These are phyloP conservation scores for Gossypium turneri DNA, from an alignment of 345 rosid genomes.

Conservation along the genomic window DNA sequence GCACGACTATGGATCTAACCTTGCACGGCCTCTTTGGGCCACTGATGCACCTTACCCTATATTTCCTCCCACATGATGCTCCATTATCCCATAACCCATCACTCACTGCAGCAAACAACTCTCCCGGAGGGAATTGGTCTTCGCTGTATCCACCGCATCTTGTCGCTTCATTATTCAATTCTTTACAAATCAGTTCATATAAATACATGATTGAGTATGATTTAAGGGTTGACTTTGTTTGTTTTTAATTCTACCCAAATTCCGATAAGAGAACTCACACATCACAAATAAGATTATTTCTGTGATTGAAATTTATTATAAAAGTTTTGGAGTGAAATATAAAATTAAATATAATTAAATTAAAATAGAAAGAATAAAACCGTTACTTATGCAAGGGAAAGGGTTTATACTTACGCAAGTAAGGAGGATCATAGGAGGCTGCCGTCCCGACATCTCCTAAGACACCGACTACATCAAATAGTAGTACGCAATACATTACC, in stretches of 20 bases:
- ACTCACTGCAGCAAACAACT: constrained; percentile 24
- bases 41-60: constrained; percentile 34
- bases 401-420: constrained; percentile 21
- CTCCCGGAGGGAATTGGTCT: constrained; percentile 28
- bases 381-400: background rate
- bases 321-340: too few relatives aligned
- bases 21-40: constrained; percentile 33
- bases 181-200: too few relatives aligned
- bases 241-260: too few relatives aligned
- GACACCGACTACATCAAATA: background rate
- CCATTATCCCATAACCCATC: constrained; percentile 41
- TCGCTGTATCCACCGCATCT: constrained; percentile 22
- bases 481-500: background rate
- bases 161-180: constrained; percentile 22
- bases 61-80: constrained; percentile 29
- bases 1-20: constrained; percentile 13
- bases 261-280: too few relatives aligned
- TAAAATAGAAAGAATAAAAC: too few relatives aligned
- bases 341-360: too few relatives aligned
- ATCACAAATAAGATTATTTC: too few relatives aligned
- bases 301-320: too few relatives aligned
- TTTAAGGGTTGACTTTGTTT: too few relatives aligned
- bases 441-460: constrained; percentile 31
- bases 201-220: too few relatives aligned
- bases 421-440: constrained; percentile 22